Percentiles rank a stretch among this genome's conserved stretches.
These are phyloP conservation scores for Barnettozyma botsteinii DNA, from an alignment of 805 yeast species.

Conservation along the genomic window DNA sequence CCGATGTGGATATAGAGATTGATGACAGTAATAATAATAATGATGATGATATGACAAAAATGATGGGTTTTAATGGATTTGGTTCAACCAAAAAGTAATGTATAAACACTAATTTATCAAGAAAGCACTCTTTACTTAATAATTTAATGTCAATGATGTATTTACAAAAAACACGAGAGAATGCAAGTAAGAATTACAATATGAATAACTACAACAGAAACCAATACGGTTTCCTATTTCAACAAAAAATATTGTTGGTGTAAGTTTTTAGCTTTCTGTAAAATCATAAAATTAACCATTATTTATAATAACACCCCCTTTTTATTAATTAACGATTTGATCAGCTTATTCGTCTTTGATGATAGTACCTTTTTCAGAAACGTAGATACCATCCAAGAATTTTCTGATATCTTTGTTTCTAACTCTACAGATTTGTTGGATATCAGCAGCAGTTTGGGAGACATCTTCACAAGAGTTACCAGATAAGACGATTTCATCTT, in stretches of 20 bases:
- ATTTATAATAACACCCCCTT: conserved; percentile 3
- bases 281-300: conserved; percentile 11
- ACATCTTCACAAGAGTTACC: conserved; percentile 98
- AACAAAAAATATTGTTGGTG: conserved; percentile 14
- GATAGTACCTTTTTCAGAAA: conserved; percentile 89
- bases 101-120: conserved; percentile 1
- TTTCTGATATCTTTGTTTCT: conserved; percentile 99
- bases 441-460: conserved; percentile 97
- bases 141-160: too few relatives aligned
- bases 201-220: conserved; percentile 2
- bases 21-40: conserved; percentile 11
- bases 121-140: neutral
- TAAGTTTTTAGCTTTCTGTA: neutral
- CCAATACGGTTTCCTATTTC: conserved; percentile 6
- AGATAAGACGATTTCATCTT: conserved; percentile 88
- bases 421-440: conserved; percentile 96
- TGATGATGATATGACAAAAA: conserved; percentile 26
- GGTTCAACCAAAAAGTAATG: conserved; percentile 38
- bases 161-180: too few relatives aligned
- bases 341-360: conserved; percentile 49
- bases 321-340: conserved; percentile 2
- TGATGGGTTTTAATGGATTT: conserved; percentile 62
- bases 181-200: neutral
- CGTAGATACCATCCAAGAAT: conserved; percentile 99
- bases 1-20: conserved; percentile 31